Base-by-base conservation (phyloP, 805 yeast species). In the Peterozyma toletana region DNA sequence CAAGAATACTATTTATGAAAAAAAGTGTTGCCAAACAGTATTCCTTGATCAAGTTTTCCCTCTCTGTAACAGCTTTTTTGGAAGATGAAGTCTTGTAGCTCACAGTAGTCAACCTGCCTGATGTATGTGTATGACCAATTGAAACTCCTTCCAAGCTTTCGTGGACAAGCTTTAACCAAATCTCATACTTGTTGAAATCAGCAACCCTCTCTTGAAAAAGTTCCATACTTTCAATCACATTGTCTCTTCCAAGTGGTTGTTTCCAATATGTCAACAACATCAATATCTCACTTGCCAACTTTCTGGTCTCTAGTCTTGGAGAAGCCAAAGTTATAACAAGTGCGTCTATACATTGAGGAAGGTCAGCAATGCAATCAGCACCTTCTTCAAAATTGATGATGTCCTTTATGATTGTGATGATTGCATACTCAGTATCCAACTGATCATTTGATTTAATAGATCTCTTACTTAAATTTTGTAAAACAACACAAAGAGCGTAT, bases 371-470 rank as follows among this genome's bases (percentile, higher is more conserved):
- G 48, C 78, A 70, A 42, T 75, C 79, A 0, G 83, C 83, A 15
- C 86, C 86, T 44, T 73, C 71, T 49, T 71, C 69, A 49, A 73
- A 75, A 53, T 83, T 84, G 66, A 86, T 71, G 55, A 87, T 63
- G 30, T 88, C 82, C 59, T 82, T 80, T 44, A 93, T 68, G 46
- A 96, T 87, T 50, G 83, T 82, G 41, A 88, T 73, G n/a, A 87
- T 72, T 30, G 80, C 77, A 48, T 75, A 77, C 61, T 93, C 98
- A 40, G 78, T 73, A 46, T 85, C 95, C 5, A 62, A 59, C 47
- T 79, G 78, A 38, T 64, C 69, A 45, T 69, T 64, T 11, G 74
- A 67, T 44, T 74, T 71, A 33, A 65, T 56, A 2, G 58, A 44
- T 34, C 60, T 54, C 35, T 57, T 58, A 50, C 67, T 69, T 43